Base-by-base conservation (phyloP, 192 early-diverging fungal species). In the Chytriomyces hyalinus region DNA sequence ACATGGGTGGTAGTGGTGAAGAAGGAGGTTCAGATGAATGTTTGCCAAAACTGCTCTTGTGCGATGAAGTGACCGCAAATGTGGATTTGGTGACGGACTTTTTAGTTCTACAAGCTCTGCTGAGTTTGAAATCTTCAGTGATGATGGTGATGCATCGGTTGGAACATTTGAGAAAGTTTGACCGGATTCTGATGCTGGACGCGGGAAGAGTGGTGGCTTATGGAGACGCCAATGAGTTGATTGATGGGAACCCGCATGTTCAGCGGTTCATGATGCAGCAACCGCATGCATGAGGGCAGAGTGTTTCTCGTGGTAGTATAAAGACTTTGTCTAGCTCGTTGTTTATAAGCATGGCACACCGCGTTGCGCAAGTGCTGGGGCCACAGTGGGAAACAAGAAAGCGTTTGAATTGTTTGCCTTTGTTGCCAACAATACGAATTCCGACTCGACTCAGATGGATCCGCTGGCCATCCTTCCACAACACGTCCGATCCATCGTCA, bases 11-110 rank as follows among this genome's bases (percentile, higher is more conserved):
- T 36, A 36, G 36, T 36, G 36, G 36, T 36, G 36, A 36, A 36
- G 36, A 36, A 36, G 36, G 36, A 36, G 36, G 36, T 36, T 36
- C 36, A 4, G 36, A 36, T 36, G 36, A 36, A 36, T 36, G 36
- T 36, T 36, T 36, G 36, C 72, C 72, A 46, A 73, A 71, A 62
- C 49, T 78, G 9, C 22, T 78, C 6, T 22, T 78, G 15, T 66
- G 70, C 26, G 76, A 78, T 51, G 78, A 89, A 67, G 87, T 88
- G 11, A 90, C 89, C 0, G 87, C 87, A 5, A 80, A 84, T 22
- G 76, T 88, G 47, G 89, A 90, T 78, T 53, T 76, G 4, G 75
- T 61, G 70, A 85, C 85, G 45, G 87, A 78, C 46, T 60, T 66
- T 47, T 48, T 78, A 22, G 60, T 70, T 13, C 47, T 70, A 17